Evolutionary conservation across 805 yeast species (phyloP).

Genomic region (Candida boidinii): DNA sequence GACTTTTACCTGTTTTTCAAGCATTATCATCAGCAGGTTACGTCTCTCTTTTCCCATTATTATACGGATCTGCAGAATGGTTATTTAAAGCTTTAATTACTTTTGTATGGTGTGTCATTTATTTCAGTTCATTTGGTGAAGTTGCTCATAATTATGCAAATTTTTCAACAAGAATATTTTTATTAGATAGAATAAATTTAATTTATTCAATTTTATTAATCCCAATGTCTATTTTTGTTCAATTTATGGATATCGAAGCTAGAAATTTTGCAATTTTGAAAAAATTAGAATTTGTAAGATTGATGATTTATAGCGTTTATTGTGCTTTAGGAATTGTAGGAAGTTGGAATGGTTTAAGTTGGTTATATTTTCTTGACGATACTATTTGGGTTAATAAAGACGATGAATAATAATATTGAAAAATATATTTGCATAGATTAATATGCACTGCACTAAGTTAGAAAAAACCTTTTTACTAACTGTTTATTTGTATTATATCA

Average conservation of each 20-base stretch:
- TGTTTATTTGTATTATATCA: too few species aligned
- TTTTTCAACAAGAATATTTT: conserved; percentile 37
- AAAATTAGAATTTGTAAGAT: conserved; percentile 61
- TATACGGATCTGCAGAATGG: conserved; percentile 75
- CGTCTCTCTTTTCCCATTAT: conserved; percentile 80
- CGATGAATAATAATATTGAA: too few species aligned
- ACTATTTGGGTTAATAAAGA: conserved; percentile 40
- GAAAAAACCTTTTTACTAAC: too few species aligned
- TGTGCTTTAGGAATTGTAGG: conserved; percentile 79
- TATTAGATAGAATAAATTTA: conserved; percentile 62
- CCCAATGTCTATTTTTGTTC: conserved; percentile 45
- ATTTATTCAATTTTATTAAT: conserved; percentile 60
- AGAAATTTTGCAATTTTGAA: conserved; percentile 43
- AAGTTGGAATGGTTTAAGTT: conserved; percentile 82
- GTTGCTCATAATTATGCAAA: conserved; percentile 41
- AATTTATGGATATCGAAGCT: conserved; percentile 47
- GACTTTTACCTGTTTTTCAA: conserved; percentile 64
- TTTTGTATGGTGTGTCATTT: conserved; percentile 76
- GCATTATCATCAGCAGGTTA: conserved; percentile 73
- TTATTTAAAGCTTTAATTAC: conserved; percentile 70
- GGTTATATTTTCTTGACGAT: conserved; percentile 84
- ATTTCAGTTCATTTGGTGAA: conserved; percentile 62
- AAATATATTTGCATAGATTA: too few species aligned
- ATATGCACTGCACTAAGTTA: too few species aligned
- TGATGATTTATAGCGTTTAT: conserved; percentile 80